Evolutionary conservation across 768 basidiomycete species (phyloP).

Genomic region (Chalciporus piperatus): DNA sequence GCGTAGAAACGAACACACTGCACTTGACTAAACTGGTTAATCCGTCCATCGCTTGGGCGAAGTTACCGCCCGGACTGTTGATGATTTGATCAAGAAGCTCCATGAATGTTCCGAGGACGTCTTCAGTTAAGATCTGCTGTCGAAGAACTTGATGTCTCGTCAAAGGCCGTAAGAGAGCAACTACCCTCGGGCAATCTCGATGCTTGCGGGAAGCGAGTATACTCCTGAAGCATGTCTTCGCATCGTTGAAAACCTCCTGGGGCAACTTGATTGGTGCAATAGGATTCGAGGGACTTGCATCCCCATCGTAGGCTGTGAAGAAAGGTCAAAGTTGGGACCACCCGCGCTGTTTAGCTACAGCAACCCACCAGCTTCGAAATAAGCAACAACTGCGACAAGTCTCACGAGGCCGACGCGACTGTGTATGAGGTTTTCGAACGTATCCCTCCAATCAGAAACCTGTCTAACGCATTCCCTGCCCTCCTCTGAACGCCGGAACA

Average conservation of each 20-base stretch:
- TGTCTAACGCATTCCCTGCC: background rate
- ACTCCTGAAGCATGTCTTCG: background rate
- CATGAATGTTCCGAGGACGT: background rate
- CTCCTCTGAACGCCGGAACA: background rate
- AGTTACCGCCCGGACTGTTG: background rate
- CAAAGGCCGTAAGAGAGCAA: background rate
- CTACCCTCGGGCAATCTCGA: constrained; percentile 1
- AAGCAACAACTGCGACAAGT: background rate
- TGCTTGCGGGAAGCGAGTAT: background rate
- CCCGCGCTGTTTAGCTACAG: background rate
- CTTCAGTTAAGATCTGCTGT: background rate
- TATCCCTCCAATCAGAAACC: background rate
- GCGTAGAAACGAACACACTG: background rate
- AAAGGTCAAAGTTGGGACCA: background rate
- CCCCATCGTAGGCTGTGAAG: background rate
- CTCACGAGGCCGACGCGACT: background rate
- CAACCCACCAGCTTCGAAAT: background rate
- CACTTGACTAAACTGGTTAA: background rate
- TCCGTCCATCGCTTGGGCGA: background rate
- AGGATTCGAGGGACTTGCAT: background rate
- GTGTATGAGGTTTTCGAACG: background rate
- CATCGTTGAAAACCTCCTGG: background rate
- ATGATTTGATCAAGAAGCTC: background rate
- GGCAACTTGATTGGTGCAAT: background rate
- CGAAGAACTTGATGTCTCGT: background rate